A percentile compares a stretch with the other conserved stretches of the same genome.
phyloP scores from a whole-genome alignment of 2,329 filamentous ascomycete genomes.

The Aspergillus vadensis region DNA sequence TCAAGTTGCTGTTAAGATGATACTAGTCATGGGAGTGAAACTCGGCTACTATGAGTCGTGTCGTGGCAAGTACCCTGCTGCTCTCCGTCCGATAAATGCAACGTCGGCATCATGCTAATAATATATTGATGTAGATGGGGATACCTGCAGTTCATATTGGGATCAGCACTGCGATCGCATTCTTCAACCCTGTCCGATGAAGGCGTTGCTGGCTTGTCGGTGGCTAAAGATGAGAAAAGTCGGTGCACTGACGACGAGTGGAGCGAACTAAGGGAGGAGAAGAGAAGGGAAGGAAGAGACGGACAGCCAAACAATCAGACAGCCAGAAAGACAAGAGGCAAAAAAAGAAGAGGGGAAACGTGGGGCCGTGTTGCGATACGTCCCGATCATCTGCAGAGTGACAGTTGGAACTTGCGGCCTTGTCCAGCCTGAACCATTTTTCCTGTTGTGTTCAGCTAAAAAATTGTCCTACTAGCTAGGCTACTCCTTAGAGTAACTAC shows the following conservation, averaged over 20 bases:
- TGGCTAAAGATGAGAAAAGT: neutral
- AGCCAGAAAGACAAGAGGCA: no score
- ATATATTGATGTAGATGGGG: neutral
- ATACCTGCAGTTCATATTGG: slow-evolving; percentile 1
- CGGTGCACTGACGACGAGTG: slow-evolving; percentile 8
- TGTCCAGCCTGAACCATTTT: no score
- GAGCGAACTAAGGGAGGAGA: neutral
- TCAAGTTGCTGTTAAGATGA: no score
- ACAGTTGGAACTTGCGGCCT: slow-evolving; percentile 11
- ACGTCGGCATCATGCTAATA: neutral
- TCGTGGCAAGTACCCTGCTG: no score
- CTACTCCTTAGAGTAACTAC: no score
- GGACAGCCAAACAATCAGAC: no score
- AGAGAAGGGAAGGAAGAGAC: slow-evolving; percentile 1
- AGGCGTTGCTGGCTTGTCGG: neutral
- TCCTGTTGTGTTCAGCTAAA: no score
- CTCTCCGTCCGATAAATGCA: neutral
- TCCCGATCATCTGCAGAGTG: slow-evolving; percentile 21
- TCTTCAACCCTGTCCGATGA: neutral
- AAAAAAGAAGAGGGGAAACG: slow-evolving; percentile 9
- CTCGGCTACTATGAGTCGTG: no score
- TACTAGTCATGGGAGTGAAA: no score
- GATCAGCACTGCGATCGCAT: neutral
- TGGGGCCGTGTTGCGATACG: slow-evolving; percentile 12
- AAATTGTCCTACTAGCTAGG: no score